phyloP scores from a whole-genome alignment of 768 basidiomycete species.

The Amanita pallidorosea region DNA sequence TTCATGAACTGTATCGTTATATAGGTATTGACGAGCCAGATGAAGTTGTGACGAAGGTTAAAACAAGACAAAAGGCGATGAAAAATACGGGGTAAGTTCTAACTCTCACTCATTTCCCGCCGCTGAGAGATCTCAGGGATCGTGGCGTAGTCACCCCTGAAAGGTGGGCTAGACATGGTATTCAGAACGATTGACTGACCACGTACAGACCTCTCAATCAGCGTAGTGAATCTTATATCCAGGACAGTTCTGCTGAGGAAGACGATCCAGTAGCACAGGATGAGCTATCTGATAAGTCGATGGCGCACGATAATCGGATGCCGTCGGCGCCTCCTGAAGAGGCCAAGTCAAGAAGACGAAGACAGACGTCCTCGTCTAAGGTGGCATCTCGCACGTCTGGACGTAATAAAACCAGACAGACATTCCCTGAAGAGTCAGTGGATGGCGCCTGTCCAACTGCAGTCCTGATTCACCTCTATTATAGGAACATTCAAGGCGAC shows the following conservation, averaged over 20 bases:
- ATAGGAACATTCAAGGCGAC: neutral
- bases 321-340: neutral
- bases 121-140: neutral
- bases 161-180: neutral
- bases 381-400: neutral
- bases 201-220: neutral
- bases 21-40: slow-evolving; percentile 4
- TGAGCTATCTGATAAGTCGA: neutral
- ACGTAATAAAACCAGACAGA: neutral
- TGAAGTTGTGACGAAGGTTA: neutral
- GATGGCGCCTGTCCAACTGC: neutral
- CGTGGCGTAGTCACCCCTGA: neutral
- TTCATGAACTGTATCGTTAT: neutral
- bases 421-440: neutral
- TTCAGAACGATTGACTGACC: neutral
- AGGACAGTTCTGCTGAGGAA: neutral
- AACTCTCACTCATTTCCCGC: neutral
- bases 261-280: neutral
- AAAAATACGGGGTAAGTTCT: neutral
- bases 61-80: neutral
- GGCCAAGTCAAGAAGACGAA: neutral
- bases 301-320: neutral
- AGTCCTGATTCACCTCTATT: neutral
- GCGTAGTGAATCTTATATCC: neutral
- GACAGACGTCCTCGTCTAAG: neutral